A percentile compares a stretch with the other conserved stretches of the same genome.
These are phyloP conservation scores for Tricholomella constricta DNA, from an alignment of 768 basidiomycete genomes.

Conservation along the genomic window DNA sequence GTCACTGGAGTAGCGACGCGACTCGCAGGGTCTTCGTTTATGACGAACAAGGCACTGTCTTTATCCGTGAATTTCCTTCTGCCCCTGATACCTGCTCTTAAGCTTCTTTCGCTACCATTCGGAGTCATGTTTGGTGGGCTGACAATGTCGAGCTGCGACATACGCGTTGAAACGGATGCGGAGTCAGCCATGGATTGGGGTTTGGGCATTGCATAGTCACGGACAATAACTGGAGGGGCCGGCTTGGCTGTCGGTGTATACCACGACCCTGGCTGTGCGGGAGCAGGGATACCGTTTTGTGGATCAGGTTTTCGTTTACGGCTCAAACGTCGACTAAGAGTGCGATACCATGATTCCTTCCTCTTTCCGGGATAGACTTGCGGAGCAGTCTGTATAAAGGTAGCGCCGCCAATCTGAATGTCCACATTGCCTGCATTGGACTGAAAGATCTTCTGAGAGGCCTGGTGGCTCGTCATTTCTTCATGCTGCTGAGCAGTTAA, in stretches of 20 bases:
- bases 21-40: conserved; percentile 41
- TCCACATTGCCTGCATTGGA: background rate
- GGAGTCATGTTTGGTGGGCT: conserved; percentile 23
- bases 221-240: conserved; percentile 16
- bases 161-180: conserved; percentile 29
- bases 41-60: conserved; percentile 34
- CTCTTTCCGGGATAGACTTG: conserved; percentile 31
- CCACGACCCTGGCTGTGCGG: conserved; percentile 29
- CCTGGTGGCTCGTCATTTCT: conserved; percentile 23
- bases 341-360: conserved; percentile 43
- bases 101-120: conserved; percentile 23
- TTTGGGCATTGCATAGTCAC: conserved; percentile 23
- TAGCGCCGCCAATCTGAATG: conserved; percentile 3
- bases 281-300: conserved; percentile 18
- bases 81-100: conserved; percentile 12
- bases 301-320: conserved; percentile 7
- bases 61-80: conserved; percentile 26
- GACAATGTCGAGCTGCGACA: conserved; percentile 39
- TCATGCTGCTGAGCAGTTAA: conserved; percentile 37
- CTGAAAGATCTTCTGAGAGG: conserved; percentile 11
- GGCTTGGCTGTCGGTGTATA: conserved; percentile 23
- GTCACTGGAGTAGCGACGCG: conserved; percentile 26
- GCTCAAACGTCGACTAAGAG: conserved; percentile 33
- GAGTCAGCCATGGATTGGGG: conserved; percentile 24
- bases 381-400: conserved; percentile 18